phyloP scores from a whole-genome alignment of 495 filamentous ascomycete species.

The Darksidea phi region DNA sequence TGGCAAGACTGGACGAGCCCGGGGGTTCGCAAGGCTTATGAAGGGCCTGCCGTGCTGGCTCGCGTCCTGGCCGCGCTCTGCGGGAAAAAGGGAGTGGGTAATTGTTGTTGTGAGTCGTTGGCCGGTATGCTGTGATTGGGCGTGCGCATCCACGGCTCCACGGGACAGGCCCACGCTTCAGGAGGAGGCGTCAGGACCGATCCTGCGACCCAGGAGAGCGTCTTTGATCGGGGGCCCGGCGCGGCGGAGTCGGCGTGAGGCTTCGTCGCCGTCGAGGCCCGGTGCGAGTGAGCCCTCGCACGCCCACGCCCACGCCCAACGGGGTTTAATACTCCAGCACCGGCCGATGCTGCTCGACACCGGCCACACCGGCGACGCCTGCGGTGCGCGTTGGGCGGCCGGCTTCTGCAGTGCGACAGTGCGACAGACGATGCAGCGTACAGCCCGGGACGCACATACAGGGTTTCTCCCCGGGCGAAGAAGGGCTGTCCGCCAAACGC shows the following conservation, averaged over 20 bases:
- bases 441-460: constrained; percentile 24
- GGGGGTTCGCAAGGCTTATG: background rate
- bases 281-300: no score
- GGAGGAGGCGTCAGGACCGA: constrained; percentile 10
- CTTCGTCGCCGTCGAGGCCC: no score
- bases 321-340: no score
- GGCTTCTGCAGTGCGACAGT: constrained; percentile 3
- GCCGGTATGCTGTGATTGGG: constrained; percentile 17
- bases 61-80: background rate
- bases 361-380: no score
- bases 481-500: constrained; percentile 9
- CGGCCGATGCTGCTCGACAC: no score
- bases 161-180: constrained; percentile 1
- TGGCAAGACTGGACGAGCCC: background rate
- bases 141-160: constrained; percentile 16
- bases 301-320: no score
- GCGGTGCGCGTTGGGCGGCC: background rate
- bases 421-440: constrained; percentile 6
- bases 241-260: no score
- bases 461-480: background rate
- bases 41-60: background rate
- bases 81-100: constrained; percentile 20
- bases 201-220: no score
- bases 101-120: constrained; percentile 14
- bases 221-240: no score